phyloP scores from a whole-genome alignment of 495 filamentous ascomycete genomes.

The Cercophora scortea region DNA sequence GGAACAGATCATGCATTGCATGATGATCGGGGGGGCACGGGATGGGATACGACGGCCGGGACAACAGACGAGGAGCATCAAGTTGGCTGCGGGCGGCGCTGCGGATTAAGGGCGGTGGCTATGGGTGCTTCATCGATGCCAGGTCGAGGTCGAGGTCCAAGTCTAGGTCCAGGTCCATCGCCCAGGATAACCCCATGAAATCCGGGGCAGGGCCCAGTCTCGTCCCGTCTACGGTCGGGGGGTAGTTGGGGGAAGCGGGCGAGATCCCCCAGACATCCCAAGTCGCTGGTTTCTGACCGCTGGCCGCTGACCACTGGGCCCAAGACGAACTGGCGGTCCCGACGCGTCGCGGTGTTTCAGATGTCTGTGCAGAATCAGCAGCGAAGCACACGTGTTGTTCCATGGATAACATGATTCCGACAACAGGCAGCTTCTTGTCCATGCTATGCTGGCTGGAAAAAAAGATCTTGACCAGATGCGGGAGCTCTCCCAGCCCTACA shows the following conservation, averaged over 20 bases:
- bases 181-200: not conserved
- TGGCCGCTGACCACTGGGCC: not conserved
- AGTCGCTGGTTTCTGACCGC: not conserved
- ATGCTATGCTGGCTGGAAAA: no score
- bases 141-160: not conserved
- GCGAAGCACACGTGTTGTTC: not conserved
- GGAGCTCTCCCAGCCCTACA: no score
- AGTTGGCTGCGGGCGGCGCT: not conserved
- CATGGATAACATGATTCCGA: not conserved
- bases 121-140: conserved; percentile 7
- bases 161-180: not conserved
- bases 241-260: not conserved
- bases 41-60: not conserved
- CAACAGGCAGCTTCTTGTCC: no score
- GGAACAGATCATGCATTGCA: conserved; percentile 10
- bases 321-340: not conserved
- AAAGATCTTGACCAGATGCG: no score
- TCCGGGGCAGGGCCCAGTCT: conserved; percentile 1
- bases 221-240: not conserved
- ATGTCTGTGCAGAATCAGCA: not conserved
- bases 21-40: not conserved
- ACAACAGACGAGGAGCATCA: not conserved
- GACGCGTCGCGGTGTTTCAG: not conserved
- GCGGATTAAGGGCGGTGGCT: not conserved
- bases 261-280: no score